Conservation (phyloP, 345 rosid species). For the Crucihimalaya himalaica region DNA sequence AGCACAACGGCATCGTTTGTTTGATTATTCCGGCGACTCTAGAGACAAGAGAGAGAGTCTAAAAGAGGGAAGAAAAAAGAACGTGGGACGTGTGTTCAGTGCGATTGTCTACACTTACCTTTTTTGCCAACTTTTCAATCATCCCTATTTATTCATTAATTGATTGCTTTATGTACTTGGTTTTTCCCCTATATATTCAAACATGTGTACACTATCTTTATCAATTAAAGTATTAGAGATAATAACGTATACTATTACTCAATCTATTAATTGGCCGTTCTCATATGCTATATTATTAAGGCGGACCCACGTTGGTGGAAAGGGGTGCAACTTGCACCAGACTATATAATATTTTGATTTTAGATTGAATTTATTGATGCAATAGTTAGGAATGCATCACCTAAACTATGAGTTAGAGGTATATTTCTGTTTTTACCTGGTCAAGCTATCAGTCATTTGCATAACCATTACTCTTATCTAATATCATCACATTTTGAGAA, state of each 20-base stretch:
- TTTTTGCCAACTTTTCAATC: conserved; percentile 2
- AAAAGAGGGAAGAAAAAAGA: neutral
- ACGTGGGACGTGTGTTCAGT: conserved; percentile 21
- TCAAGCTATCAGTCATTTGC: no score
- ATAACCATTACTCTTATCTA: neutral
- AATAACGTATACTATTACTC: no score
- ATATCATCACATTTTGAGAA: neutral
- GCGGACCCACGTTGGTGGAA: no score
- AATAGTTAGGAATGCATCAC: no score
- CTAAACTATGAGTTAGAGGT: no score
- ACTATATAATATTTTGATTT: no score
- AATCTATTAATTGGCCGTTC: no score
- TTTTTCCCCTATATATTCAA: neutral
- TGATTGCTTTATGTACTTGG: neutral
- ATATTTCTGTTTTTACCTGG: no score
- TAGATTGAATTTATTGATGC: no score
- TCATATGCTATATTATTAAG: no score
- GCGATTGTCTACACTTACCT: conserved; percentile 10
- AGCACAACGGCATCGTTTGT: neutral
- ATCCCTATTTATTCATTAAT: neutral
- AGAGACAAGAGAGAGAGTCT: neutral
- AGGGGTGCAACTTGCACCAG: no score
- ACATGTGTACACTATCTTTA: neutral
- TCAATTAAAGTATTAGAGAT: neutral
- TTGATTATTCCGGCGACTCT: neutral